Evolutionary conservation across 2,329 filamentous ascomycete species (phyloP).

Genomic region (Diaporthe vexans): DNA sequence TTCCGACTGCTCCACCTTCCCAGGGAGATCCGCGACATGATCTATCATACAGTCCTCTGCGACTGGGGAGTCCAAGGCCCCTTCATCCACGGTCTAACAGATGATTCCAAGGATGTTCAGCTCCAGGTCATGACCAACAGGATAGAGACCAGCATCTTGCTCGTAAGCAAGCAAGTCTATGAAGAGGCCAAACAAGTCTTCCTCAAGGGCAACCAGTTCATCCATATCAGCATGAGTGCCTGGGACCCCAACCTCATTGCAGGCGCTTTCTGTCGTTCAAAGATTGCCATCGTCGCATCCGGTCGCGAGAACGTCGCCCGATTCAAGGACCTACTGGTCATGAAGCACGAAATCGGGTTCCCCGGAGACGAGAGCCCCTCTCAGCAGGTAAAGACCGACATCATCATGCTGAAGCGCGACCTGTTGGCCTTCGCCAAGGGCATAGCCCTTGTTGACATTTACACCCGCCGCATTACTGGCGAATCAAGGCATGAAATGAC

Average conservation of each 20-base stretch:
- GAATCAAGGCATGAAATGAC: background rate
- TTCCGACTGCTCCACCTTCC: background rate
- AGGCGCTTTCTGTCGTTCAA: background rate
- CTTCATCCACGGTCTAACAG: background rate
- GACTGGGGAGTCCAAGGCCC: background rate
- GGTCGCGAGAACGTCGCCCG: no score
- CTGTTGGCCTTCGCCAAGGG: background rate
- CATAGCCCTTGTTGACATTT: background rate
- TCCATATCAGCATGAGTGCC: background rate
- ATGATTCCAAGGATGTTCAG: background rate
- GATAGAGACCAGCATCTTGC: background rate
- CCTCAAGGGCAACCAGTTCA: background rate
- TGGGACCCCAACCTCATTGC: rapidly evolving
- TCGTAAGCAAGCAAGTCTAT: background rate
- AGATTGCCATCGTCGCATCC: background rate
- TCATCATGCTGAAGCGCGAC: background rate
- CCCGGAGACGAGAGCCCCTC: rapidly evolving
- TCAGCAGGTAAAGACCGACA: background rate
- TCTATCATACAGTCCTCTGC: background rate
- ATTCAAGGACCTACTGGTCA: background rate
- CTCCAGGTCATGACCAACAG: background rate
- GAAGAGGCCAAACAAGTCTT: background rate
- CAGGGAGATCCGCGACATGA: background rate
- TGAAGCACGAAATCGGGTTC: background rate
- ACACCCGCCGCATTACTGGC: background rate